Evolutionary conservation across 2,329 filamentous ascomycete genomes (phyloP), one percentile per base, ranked within the genome.

Genomic region (Cladosporium sp.): DNA sequence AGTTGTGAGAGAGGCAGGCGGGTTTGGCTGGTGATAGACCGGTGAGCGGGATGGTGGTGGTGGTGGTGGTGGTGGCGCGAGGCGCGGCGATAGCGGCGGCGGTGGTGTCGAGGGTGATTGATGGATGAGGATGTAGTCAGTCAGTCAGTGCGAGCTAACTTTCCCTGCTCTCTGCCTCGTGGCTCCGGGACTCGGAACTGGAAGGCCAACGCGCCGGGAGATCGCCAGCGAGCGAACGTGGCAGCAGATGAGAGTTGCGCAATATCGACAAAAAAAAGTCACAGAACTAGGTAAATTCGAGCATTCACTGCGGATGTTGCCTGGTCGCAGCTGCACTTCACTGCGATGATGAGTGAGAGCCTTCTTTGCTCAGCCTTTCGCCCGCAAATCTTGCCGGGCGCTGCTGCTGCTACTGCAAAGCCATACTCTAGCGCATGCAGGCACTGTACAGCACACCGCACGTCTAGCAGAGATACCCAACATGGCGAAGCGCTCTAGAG

Each of bases 401-500:
- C 46, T 52, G 31, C 60, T 62, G 29, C 46, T 52, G 21, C 59
- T 62, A 55, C 60, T 62, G 60, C 60, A 62, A 55, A 40, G 49
- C 60, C 46, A 62, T 50, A 18, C 8, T 62, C 60, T 62, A 66
- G 60, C 46, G 64, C 64, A 66, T 57, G 62, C 66, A 63, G 49
- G 40, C 68, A 66, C 46, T 29, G 63, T 53, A 53, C 60, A 62
- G 60, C 60, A 35, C 62, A 64, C 62, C 59, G 66, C 61, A 60
- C 40, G 40, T 46, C 40, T 46, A 8, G n/a, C 40, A 46, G 18
- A 44, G 37, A 44, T 28, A 63, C 53, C 49, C 37, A 74, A 70
- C 65, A 89, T 89, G 87, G 80, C 81, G 71, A 89, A 89, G 78
- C 87, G 87, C 76, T 81, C 83, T 77, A 81, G 85, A 76, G 79